Percentiles rank a stretch among this genome's conserved stretches.
Evolutionary conservation across 2,329 filamentous ascomycete species (phyloP).

Genomic region (Sclerotiophoma versabilis): DNA sequence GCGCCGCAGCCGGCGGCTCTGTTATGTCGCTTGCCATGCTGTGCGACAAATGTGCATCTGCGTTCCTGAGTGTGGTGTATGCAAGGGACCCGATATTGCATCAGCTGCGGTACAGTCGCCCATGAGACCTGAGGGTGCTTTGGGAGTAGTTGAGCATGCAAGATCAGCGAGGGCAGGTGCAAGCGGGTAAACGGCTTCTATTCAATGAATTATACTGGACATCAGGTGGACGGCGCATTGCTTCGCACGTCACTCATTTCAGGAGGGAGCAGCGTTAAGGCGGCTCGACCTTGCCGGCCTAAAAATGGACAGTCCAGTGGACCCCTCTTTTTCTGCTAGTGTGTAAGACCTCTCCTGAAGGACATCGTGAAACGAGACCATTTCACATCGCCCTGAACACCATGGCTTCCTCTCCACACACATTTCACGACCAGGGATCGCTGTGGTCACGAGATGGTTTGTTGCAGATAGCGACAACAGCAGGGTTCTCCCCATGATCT

Average conservation of each 20-base stretch:
- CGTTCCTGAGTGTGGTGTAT: slow-evolving; percentile 20
- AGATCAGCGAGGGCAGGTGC: slow-evolving; percentile 24
- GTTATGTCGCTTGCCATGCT: slow-evolving; percentile 45
- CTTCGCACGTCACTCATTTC: slow-evolving; percentile 18
- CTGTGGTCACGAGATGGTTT: slow-evolving; percentile 3
- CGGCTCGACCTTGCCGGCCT: slow-evolving; percentile 14
- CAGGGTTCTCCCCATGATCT: slow-evolving; percentile 10
- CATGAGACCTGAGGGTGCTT: slow-evolving; percentile 6
- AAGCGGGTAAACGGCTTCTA: slow-evolving; percentile 33
- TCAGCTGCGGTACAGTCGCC: slow-evolving; percentile 10
- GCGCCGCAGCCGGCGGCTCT: slow-evolving; percentile 28
- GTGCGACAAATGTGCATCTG: slow-evolving; percentile 24
- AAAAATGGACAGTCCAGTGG: slow-evolving; percentile 8
- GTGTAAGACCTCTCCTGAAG: slow-evolving; percentile 9
- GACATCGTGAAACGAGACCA: slow-evolving; percentile 10
- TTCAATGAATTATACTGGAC: slow-evolving; percentile 15
- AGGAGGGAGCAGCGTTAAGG: slow-evolving; percentile 16
- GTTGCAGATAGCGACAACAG: slow-evolving; percentile 5
- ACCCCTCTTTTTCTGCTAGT: slow-evolving; percentile 14
- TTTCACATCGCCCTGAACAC: slow-evolving; percentile 8
- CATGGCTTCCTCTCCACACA: slow-evolving; percentile 2
- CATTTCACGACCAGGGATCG: slow-evolving; percentile 5
- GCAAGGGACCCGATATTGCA: slow-evolving; percentile 13
- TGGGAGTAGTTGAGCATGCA: slow-evolving; percentile 1
- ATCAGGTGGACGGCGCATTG: slow-evolving; percentile 11